Evolutionary conservation across 495 filamentous ascomycete species (phyloP).

Genomic region (Annulohypoxylon maeteangense): DNA sequence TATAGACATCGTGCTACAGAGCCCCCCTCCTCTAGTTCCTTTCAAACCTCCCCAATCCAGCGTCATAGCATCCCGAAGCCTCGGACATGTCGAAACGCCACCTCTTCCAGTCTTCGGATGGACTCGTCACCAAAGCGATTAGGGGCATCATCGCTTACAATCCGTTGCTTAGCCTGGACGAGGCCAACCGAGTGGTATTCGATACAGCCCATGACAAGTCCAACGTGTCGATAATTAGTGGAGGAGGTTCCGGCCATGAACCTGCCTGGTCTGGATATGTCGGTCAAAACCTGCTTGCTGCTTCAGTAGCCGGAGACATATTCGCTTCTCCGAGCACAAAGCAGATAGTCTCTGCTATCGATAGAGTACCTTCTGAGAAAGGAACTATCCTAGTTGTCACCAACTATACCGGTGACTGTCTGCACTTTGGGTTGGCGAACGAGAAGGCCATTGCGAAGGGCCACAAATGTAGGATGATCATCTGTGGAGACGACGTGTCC

Average conservation of each 20-base stretch:
- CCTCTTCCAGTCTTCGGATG: slow-evolving; percentile 58
- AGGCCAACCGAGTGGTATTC: slow-evolving; percentile 66
- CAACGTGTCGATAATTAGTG: slow-evolving; percentile 68
- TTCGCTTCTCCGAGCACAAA: slow-evolving; percentile 71
- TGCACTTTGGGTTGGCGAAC: slow-evolving; percentile 71
- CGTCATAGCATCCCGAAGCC: slow-evolving; percentile 7
- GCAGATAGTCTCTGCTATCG: slow-evolving; percentile 68
- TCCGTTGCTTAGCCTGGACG: slow-evolving; percentile 65
- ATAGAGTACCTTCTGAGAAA: slow-evolving; percentile 64
- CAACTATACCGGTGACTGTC: slow-evolving; percentile 73
- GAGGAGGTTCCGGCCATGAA: slow-evolving; percentile 71
- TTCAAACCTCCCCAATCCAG: background rate
- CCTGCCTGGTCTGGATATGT: slow-evolving; percentile 73
- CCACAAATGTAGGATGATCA: slow-evolving; percentile 64
- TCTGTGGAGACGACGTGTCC: slow-evolving; percentile 69
- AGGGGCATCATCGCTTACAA: slow-evolving; percentile 67
- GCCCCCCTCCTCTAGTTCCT: background rate
- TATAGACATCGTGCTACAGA: background rate
- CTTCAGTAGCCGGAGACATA: slow-evolving; percentile 68
- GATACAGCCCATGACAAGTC: slow-evolving; percentile 61
- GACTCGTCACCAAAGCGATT: slow-evolving; percentile 66
- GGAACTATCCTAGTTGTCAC: slow-evolving; percentile 71
- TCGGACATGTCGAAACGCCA: slow-evolving; percentile 58
- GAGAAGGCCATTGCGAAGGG: slow-evolving; percentile 69
- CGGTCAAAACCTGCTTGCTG: slow-evolving; percentile 68